Base-by-base conservation (phyloP, 805 yeast species). In the Schwanniomyces pseudopolymorphus region DNA sequence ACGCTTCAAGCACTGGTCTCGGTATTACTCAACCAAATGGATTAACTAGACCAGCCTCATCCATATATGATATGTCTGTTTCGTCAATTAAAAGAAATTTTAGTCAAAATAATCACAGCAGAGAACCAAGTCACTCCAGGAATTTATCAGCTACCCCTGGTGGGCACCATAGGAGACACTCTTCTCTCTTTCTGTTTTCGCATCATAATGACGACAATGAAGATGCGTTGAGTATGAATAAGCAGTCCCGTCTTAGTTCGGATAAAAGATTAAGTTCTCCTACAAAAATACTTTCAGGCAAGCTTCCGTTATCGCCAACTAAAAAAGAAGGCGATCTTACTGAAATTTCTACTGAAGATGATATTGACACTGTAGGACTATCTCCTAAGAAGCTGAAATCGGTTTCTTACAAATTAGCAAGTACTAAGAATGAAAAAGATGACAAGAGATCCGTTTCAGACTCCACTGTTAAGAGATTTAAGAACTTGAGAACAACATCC, bases 181-280 rank as follows among this genome's bases (percentile, higher is more conserved):
- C 87, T 0, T 82, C 88, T 0, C 64, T 83, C 33, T 74, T 82
- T 48, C 77, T 81, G 43, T 82, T 79, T 51, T 64, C 74, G 2
- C 65, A 62, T 6, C 58, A 58, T 43, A 59, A 63, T 20, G 69
- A 67, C 9, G 44, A 10, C 22, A 26, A 40, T 13, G 43, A 31
- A 28, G 45, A 46, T 13, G 20, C 27, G 11, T 20, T 24, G 20
- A 36, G 39, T 20, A 16, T 22, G 20, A 38, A 38, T 22, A 22
- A 38, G n/a, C 20, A 14, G 10, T 22, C 40, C 5, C 28, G 40
- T 24, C 8, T 19, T 4, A 33, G 21, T 17, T 9, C 40, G 22
- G 28, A 38, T 2, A 22, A 24, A 22, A 38, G 28, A 38, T 38
- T 38, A 16, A 19, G 26, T 10, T 35, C 31, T 2, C 69, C 69